Base-by-base conservation (phyloP, 768 basidiomycete species). In the Botryobasidium botryosum region DNA sequence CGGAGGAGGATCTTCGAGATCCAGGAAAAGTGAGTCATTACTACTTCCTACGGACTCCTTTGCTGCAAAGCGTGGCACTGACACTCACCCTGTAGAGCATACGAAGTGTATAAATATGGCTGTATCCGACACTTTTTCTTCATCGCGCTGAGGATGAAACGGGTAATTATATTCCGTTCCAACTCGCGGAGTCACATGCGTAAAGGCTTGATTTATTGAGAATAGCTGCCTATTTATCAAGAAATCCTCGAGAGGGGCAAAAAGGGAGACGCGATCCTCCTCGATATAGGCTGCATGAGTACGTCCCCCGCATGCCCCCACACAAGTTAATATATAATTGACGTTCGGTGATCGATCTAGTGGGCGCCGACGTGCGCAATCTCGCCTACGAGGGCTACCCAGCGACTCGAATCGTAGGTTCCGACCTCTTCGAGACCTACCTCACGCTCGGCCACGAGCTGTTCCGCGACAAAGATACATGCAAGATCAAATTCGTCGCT, bases 381-480 rank as follows among this genome's bases (percentile, higher is more conserved):
- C 29, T 35, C 4, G 23, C 35, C 31, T 32, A 23, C 5, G 43
- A 44, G 17, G 43, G 43, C 20, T 44, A 33, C 32, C 43, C 43
- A 7, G 31, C 40, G 21, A 7, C 41, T 3, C 35, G 38, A 13
- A 40, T 41, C 4, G 29, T 51, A 26, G 50, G 47, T 17, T 18
- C 18, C 33, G 47, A 48, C 35, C 41, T 51, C 18, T 38, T 35
- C 5, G 46, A 47, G 33, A 43, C 43, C 40, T 51, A 43, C 42
- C 23, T 51, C 35, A 37, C 43, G 15, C 40, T 35, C 35, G 43
- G 43, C 7, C 33, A 44, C 31, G 33, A 44, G 32, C 33, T 44
- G 32, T 44, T 25, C 20, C 6, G 31, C 12, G 43, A 44, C 20
- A 32, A 5, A 20, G 31, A n/a, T 7, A 33, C 43, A 3, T 44